Conservation (phyloP, 1,139 yeast species). For the Saccharomycopsis hybrid region DNA sequence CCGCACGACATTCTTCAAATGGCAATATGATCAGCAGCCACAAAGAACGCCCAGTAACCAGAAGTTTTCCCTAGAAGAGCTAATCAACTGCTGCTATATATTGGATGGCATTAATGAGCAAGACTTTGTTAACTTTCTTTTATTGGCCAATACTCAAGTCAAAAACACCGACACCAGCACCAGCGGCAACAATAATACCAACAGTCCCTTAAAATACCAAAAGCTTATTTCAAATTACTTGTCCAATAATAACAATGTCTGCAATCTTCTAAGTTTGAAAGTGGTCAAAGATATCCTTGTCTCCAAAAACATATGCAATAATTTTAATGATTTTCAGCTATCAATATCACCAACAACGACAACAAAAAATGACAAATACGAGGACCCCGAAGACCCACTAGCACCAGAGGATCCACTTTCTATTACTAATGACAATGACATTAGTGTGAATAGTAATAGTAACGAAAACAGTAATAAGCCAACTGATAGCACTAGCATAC, state of each 20-base stretch:
- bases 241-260: neutral
- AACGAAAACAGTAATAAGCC: too few relatives aligned
- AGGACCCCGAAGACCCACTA: conserved; percentile 11
- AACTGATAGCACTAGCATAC: too few relatives aligned
- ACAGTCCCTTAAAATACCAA: too few relatives aligned
- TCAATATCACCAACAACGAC: neutral
- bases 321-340: conserved; percentile 4
- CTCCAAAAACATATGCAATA: neutral
- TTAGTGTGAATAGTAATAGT: neutral
- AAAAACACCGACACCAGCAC: too few relatives aligned
- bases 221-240: too few relatives aligned
- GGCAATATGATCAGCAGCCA: too few relatives aligned
- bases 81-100: conserved; percentile 19
- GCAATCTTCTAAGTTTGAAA: neutral
- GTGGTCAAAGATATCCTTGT: conserved; percentile 4
- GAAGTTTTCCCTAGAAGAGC: conserved; percentile 12
- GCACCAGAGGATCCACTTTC: conserved; percentile 1
- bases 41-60: neutral
- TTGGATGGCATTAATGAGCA: conserved; percentile 15
- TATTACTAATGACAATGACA: neutral
- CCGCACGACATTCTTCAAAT: too few relatives aligned
- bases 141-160: too few relatives aligned
- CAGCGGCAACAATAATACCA: too few relatives aligned
- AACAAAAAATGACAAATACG: neutral
- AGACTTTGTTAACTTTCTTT: neutral